Percentiles rank a stretch among this genome's conserved stretches.
Conservation (phyloP, 306 rosid species). For the Dalbergia cultrata region DNA sequence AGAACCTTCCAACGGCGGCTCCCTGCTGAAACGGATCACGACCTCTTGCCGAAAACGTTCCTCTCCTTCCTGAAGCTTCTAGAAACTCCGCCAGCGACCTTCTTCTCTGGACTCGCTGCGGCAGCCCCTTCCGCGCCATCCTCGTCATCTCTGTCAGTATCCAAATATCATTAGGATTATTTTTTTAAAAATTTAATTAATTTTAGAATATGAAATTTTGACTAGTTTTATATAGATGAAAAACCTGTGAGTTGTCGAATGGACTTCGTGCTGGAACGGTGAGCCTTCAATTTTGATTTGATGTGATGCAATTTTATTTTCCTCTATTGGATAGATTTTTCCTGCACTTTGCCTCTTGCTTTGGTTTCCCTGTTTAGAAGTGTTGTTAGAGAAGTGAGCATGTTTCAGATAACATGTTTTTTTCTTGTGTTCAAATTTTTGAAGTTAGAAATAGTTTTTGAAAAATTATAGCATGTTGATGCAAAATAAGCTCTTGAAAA, state of each 20-base stretch:
- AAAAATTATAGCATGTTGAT: constrained; percentile 9
- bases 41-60: constrained; percentile 64
- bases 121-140: constrained; percentile 77
- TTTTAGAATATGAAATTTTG: background rate
- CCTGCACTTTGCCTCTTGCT: background rate
- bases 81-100: constrained; percentile 63
- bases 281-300: background rate
- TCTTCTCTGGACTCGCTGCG: constrained; percentile 80
- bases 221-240: background rate
- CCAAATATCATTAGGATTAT: background rate
- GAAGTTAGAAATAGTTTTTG: constrained; percentile 5
- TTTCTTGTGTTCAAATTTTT: background rate
- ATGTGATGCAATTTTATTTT: background rate
- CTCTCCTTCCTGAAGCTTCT: constrained; percentile 74
- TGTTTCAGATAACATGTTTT: background rate
- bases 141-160: constrained; percentile 83
- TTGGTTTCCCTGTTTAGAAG: background rate
- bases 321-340: background rate
- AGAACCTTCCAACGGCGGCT: constrained; percentile 36
- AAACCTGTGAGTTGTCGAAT: constrained; percentile 7
- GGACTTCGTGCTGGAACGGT: background rate
- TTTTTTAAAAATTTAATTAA: background rate
- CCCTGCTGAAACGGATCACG: constrained; percentile 73
- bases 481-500: background rate
- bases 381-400: background rate